Evolutionary conservation across 2,329 filamentous ascomycete genomes (phyloP), one percentile per base, ranked within the genome.

Genomic region (Arthrinium phaeospermum): DNA sequence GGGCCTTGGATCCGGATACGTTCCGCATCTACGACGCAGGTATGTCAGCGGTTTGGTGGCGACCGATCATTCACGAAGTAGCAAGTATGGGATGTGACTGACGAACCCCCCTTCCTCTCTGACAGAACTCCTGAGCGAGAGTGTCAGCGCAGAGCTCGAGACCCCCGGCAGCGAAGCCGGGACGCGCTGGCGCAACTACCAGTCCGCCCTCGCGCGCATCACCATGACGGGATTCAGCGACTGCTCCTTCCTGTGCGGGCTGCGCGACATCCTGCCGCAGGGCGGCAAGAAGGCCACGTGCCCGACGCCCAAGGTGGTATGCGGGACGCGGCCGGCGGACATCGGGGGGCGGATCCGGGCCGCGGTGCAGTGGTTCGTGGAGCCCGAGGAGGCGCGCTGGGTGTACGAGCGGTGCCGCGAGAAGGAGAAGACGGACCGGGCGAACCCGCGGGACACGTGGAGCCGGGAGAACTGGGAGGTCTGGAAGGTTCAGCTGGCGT

Each of bases 151-250:
- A 4, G 73, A 61, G 27, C 24, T 74, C 7, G 70, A 74, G n/a
- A 68, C 19, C 12, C 64, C 69, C 7, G 70, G 69, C 0, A 74
- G 69, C 24, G 73, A 74, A 46, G 34, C 53, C 19, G 70, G 72
- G n/a, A 16, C 46, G 44, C 73, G 73, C 16, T 74, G 73, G 73
- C 73, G 73, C 19, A 74, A 74, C 61, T 74, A 74, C 57, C 73
- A 74, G 47, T 73, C 73, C 41, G 7, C 70, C 46, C 69, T 74
- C n/a, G 73, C 73, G 41, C 73, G 70, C 69, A 74, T 73, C 24
- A 69, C 72, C 34, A 53, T 64, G 46, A 71, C 53, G 4, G 73
- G 73, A 10, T 74, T 74, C 30, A 68, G 64, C 24, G 72, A 73
- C 22, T 74, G 73, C 44, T 70, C 70, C 13, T 74, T 74, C 49